phyloP scores from a whole-genome alignment of 2,329 filamentous ascomycete genomes.

The Cladophialophora immunda region DNA sequence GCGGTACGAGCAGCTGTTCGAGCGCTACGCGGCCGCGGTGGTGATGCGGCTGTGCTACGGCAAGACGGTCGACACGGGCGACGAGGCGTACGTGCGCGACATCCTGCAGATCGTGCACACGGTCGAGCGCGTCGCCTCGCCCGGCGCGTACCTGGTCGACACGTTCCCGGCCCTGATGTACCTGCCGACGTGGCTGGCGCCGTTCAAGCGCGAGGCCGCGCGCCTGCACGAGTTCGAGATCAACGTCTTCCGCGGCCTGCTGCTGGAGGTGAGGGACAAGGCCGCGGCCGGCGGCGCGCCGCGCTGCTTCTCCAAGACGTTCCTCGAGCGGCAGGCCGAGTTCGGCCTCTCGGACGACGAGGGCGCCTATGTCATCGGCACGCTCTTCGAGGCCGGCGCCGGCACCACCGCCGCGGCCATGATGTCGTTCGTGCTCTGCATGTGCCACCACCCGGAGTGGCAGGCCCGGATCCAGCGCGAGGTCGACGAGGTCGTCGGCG shows the following conservation, averaged over 20 bases:
- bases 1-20: conserved; percentile 48
- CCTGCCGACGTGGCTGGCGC: conserved; percentile 43
- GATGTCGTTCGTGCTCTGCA: conserved; percentile 45
- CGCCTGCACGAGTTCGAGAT: conserved; percentile 43
- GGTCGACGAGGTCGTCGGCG: conserved; percentile 45
- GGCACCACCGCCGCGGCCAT: conserved; percentile 46
- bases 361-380: conserved; percentile 46
- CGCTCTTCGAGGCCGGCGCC: conserved; percentile 45
- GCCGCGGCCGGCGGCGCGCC: conserved; percentile 37
- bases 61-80: conserved; percentile 45
- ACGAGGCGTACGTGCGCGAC: conserved; percentile 44
- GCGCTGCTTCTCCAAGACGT: conserved; percentile 41
- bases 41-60: conserved; percentile 51
- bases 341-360: conserved; percentile 43
- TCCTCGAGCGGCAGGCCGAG: conserved; percentile 40
- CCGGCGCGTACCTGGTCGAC: conserved; percentile 50
- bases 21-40: conserved; percentile 50
- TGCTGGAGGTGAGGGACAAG: conserved; percentile 44
- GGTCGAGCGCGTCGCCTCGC: conserved; percentile 48
- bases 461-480: conserved; percentile 44
- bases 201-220: conserved; percentile 45
- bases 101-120: conserved; percentile 48
- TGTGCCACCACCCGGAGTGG: conserved; percentile 41
- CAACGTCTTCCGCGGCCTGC: conserved; percentile 42
- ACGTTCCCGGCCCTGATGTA: conserved; percentile 44